These are phyloP conservation scores for Lichtheimia ramosa DNA, from an alignment of 371 early-diverging fungal species.

Conservation along the genomic window DNA sequence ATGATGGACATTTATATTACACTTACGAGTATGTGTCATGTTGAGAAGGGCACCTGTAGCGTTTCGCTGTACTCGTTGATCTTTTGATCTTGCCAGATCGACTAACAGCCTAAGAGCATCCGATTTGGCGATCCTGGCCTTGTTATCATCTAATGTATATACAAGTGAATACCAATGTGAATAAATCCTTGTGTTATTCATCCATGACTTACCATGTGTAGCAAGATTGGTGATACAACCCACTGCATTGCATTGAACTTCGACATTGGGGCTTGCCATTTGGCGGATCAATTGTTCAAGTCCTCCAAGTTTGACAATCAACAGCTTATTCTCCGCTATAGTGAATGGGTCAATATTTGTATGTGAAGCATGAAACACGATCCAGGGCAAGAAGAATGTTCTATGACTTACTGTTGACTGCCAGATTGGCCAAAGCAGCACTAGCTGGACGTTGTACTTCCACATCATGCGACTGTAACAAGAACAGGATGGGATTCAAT, in stretches of 20 bases:
- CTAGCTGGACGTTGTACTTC: slow-evolving; percentile 90
- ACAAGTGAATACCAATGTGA: too few relatives aligned
- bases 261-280: slow-evolving; percentile 85
- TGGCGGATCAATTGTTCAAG: slow-evolving; percentile 86
- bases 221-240: slow-evolving; percentile 95
- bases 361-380: too few relatives aligned
- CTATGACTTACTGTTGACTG: slow-evolving; percentile 76
- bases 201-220: slow-evolving; percentile 64
- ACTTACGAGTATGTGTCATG: slow-evolving; percentile 85
- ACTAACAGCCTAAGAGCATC: slow-evolving; percentile 80
- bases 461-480: slow-evolving; percentile 83
- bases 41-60: slow-evolving; percentile 93
- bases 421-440: slow-evolving; percentile 89
- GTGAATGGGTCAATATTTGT: too few relatives aligned
- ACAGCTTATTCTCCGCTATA: slow-evolving; percentile 78
- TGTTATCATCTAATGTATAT: slow-evolving; percentile 74
- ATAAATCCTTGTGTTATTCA: too few relatives aligned
- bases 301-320: slow-evolving; percentile 86
- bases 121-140: slow-evolving; percentile 82
- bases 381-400: not conserved
- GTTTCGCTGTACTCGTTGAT: slow-evolving; percentile 89
- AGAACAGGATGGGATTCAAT: slow-evolving; percentile 78
- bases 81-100: slow-evolving; percentile 81
- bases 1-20: too few relatives aligned
- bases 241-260: slow-evolving; percentile 93